These are phyloP conservation scores for Murraya koenigii DNA, from an alignment of 345 rosid species.

Conservation along the genomic window DNA sequence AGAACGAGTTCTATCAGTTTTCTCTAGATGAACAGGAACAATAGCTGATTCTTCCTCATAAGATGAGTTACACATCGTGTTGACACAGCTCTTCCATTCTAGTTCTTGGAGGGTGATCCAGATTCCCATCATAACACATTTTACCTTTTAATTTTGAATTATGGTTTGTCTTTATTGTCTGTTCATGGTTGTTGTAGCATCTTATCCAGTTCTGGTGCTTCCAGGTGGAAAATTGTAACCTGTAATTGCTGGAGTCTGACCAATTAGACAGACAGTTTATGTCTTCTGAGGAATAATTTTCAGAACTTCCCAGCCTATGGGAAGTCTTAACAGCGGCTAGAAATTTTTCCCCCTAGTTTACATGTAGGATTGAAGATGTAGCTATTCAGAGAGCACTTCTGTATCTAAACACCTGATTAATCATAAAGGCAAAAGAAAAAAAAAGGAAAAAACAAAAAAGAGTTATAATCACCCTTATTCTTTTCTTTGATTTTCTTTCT, in stretches of 20 bases:
- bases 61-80: neutral
- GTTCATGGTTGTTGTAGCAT: slow-evolving; percentile 37
- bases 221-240: slow-evolving; percentile 26
- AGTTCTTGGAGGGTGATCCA: slow-evolving; percentile 13
- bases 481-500: neutral
- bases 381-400: slow-evolving; percentile 12
- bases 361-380: slow-evolving; percentile 27
- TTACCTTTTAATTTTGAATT: neutral
- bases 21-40: slow-evolving; percentile 49
- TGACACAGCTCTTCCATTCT: neutral
- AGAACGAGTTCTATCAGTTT: slow-evolving; percentile 51
- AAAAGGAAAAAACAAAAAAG: neutral
- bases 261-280: slow-evolving; percentile 14
- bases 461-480: neutral
- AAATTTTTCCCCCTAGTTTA: slow-evolving; percentile 4
- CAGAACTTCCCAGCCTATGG: slow-evolving; percentile 16
- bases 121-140: slow-evolving; percentile 13
- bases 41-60: slow-evolving; percentile 19
- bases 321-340: slow-evolving; percentile 24
- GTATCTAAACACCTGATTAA: slow-evolving; percentile 21
- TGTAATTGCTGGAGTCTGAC: slow-evolving; percentile 27
- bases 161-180: neutral
- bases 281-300: slow-evolving; percentile 19
- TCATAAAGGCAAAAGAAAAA: neutral
- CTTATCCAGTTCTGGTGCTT: slow-evolving; percentile 34